Base-by-base conservation (phyloP, 306 rosid genomes). In the Astragalus membranaceus region DNA sequence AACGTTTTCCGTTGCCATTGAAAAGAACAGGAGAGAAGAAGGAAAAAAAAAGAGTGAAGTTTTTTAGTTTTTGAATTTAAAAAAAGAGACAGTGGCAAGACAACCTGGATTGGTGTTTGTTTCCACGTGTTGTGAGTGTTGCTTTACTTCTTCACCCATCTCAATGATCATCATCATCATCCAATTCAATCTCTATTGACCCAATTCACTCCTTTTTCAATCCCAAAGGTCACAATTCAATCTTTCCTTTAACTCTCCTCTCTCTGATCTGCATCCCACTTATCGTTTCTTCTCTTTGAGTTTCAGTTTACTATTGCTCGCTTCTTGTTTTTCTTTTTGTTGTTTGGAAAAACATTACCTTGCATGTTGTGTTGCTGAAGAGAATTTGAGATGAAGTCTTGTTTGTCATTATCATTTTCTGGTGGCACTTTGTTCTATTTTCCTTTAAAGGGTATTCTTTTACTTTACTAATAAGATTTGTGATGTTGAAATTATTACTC, bases 391-490 rank as follows among this genome's bases (percentile, higher is more conserved):
- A 42, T 58, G 26, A 48, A 41, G 73, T 84, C 26, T 23, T 65
- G 67, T 79, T 23, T 65, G 70, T 81, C 86, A 62, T 73, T 46
- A 10, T 79, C 76, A 53, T 53, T 78, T 64, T 64, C 73, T 73
- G 85, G 85, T 86, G 81, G 14, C 71, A 46, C 37, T 75, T 55
- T 78, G 2, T 33, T 71, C 44, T 26, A 7, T 73, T 80, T 35
- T 33, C 49, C 50, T 58, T 29, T 17, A 60, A 63, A 65, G 62
- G 64, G 67, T 8, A 71, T 67, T 70, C 75, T 75, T 82, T 79
- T 69, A 70, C 91, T 85, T 83, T 42, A 33, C 52, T 79, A 53
- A 62, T 70, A 86, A 77, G 86, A 79, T 75, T 73, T 75, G 13
- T 43, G 37, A 48, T 36, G 49, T 69, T 71, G 58, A 20, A 20